Percentiles rank a stretch among this genome's conserved stretches.
Conservation (phyloP, 2,329 filamentous ascomycete genomes). For the Colletotrichum viniferum region DNA sequence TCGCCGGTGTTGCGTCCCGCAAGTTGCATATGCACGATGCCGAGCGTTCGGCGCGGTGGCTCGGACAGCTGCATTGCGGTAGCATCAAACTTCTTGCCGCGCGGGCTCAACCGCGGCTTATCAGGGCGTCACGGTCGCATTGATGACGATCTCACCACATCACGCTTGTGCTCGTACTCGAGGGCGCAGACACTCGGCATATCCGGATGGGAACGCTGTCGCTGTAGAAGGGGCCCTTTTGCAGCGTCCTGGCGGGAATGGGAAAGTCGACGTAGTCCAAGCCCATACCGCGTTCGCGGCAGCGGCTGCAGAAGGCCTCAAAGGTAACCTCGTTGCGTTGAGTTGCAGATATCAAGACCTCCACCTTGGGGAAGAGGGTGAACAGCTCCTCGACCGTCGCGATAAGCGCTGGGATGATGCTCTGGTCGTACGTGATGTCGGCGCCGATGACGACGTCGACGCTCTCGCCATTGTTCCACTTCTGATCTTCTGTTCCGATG, state of each 20-base stretch:
- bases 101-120: background rate
- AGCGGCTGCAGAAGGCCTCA: slow-evolving; percentile 64
- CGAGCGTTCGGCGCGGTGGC: background rate
- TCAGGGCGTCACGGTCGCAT: background rate
- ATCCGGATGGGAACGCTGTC: slow-evolving; percentile 65
- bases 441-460: slow-evolving; percentile 75
- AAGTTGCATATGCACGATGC: background rate
- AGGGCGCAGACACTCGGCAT: slow-evolving; percentile 32
- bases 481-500: slow-evolving; percentile 59
- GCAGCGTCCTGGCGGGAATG: slow-evolving; percentile 41
- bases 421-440: slow-evolving; percentile 78
- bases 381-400: slow-evolving; percentile 69
- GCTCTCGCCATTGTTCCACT: slow-evolving; percentile 50
- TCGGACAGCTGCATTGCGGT: background rate
- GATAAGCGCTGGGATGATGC: slow-evolving; percentile 66
- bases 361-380: slow-evolving; percentile 55
- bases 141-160: background rate
- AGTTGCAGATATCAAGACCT: slow-evolving; percentile 71
- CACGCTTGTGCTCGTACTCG: background rate
- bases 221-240: slow-evolving; percentile 69
- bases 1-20: background rate
- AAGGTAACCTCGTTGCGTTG: slow-evolving; percentile 75
- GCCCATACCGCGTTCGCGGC: slow-evolving; percentile 50
- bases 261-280: slow-evolving; percentile 49
- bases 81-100: background rate